A percentile compares a stretch with the other conserved stretches of the same genome.
These are phyloP conservation scores for Aeschynomene evenia DNA, from an alignment of 306 rosid genomes.

Conservation along the genomic window DNA sequence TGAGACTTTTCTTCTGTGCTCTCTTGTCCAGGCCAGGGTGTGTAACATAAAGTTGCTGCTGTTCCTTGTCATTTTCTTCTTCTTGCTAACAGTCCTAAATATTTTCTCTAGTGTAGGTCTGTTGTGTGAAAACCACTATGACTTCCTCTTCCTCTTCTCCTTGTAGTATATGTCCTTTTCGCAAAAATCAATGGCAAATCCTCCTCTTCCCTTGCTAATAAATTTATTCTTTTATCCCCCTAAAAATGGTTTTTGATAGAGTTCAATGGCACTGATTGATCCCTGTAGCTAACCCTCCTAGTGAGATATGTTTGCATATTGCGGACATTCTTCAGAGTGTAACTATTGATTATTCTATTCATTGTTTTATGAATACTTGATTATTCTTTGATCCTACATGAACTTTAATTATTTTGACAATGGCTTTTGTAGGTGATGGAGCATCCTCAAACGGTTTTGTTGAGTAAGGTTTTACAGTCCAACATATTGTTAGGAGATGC, in stretches of 20 bases:
- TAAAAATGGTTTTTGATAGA: background rate
- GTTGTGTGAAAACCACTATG: background rate
- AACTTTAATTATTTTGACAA: constrained; percentile 19
- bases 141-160: background rate
- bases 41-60: no score
- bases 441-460: constrained; percentile 82
- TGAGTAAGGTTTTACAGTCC: constrained; percentile 67
- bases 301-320: background rate
- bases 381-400: constrained; percentile 22
- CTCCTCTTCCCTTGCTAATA: no score
- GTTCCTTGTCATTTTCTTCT: no score
- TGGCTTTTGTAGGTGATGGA: constrained; percentile 67
- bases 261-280: background rate
- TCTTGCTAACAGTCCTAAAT: no score
- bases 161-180: no score
- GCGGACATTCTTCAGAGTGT: background rate
- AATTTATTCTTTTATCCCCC: no score
- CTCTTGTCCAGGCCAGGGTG: no score
- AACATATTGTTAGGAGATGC: constrained; percentile 66
- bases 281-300: background rate
- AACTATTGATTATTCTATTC: background rate
- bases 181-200: no score
- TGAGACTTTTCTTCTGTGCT: no score
- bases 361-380: constrained; percentile 2
- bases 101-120: no score